A percentile compares a stretch with the other conserved stretches of the same genome.
Conservation (phyloP, 805 yeast species). For the Barnettozyma vustinii region DNA sequence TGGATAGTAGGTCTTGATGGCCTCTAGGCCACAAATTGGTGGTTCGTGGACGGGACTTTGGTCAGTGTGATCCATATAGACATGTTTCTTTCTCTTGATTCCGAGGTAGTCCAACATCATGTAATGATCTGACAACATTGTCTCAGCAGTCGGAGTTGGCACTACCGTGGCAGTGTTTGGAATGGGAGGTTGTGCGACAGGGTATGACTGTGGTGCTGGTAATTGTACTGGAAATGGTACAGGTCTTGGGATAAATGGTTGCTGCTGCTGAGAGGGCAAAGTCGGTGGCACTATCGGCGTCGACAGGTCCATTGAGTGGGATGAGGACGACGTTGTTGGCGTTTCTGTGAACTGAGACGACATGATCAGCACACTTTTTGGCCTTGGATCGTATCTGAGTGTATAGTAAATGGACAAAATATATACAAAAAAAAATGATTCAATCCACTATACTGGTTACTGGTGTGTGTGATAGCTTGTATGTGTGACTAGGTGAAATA, state of each 20-base stretch:
- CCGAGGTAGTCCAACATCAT: slow-evolving; percentile 2
- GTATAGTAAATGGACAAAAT: not conserved
- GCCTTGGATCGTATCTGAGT: not conserved
- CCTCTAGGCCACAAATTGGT: not conserved
- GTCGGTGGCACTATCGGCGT: not conserved
- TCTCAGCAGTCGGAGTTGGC: not conserved
- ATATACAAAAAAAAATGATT: no score
- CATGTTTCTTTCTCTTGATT: slow-evolving; percentile 1
- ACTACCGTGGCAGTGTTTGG: not conserved
- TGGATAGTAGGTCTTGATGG: slow-evolving; percentile 25
- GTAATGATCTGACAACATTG: not conserved
- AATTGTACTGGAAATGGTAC: not conserved
- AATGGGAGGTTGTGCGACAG: not conserved
- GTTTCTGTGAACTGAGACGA: not conserved
- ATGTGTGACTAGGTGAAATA: not conserved
- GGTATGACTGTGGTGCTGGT: not conserved
- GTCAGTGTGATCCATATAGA: not conserved
- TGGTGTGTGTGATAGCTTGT: not conserved
- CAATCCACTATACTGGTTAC: not conserved
- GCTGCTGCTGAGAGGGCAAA: not conserved
- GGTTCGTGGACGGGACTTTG: not conserved
- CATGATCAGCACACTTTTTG: not conserved
- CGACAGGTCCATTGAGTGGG: not conserved
- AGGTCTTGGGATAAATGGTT: not conserved
- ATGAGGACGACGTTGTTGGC: not conserved